Evolutionary conservation across 2,329 filamentous ascomycete genomes (phyloP), one percentile per base, ranked within the genome.

Genomic region (Aspergillus eucalypticola): DNA sequence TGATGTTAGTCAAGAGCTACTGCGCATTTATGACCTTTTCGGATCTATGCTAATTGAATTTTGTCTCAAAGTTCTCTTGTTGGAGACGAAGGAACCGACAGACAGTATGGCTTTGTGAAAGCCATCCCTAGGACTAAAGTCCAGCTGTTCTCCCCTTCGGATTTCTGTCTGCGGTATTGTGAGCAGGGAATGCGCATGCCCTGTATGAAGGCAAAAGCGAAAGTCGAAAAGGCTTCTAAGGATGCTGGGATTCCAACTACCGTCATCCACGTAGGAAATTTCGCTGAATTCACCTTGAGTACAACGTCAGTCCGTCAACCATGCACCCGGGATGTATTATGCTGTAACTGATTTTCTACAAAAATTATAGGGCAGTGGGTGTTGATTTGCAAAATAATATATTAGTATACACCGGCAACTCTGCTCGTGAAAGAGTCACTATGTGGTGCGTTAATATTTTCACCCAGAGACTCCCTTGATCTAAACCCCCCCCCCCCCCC

Each of bases 111-210:
- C 5, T 53, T 68, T 11, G 55, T 67, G 13, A 56, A 63, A 21
- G 66, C 64, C 11, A 64, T 68, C 17, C 58, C 66, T 2, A 59
- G 57, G 8, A 66, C 64, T 0, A 57, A 66, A 21, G 66, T 68
- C 1, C 55, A 58, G 50, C 60, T 68, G 5, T 67, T 68, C 17
- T 42, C 51, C 6, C 64, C 66, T 5, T 68, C 66, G 0, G 60
- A 68, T 46, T 17, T 66, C 6, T 54, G 52, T 10, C 41, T 53
- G 6, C 51, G 64, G 3, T 64, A 60, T 23, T 46, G 58, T 54
- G 58, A 63, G 32, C 60, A 62, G 46, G 63, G 66, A 1, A 42
- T 63, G 23, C 41, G 52, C 2, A 54, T 66, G 1, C 57, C 59
- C 0, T 38, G 57, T 2, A 64, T 60, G 13, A 42, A 56, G 7